Base-by-base conservation (phyloP, 805 yeast species). In the Saccharomycodes ludwigii region DNA sequence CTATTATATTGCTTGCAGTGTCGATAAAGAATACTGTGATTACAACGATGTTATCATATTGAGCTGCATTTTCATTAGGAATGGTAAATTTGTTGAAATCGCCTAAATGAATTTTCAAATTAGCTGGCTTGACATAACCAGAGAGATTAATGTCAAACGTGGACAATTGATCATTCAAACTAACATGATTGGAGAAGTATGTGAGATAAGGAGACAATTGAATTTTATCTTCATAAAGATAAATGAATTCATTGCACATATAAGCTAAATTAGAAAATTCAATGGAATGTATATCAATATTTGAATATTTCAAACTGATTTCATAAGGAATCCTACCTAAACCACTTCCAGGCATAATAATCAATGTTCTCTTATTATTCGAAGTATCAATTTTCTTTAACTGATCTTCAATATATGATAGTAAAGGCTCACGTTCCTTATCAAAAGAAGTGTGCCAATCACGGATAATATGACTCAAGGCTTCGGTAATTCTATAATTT, bases 291-390 rank as follows among this genome's bases (percentile, higher is more conserved):
- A 83, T 85, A 0, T 52, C 52, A 38, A 60, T 66, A 5, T 58
- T 37, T 29, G 63, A 57, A 26, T 62, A 64, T 8, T 35, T 37
- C 2, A 37, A 30, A 0, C 66, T 53, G 17, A 83, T 37, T 37
- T 75, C 82, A 47, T 74, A 75, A 2, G 94, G 76, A 0, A 84
- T 57, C 40, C 84, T 60, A 0, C 95, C 95, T 17, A 80, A 59
- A 0, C 97, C 97, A 2, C 91, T 71, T 0, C 97, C 97, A 0
- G 97, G 96, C 1, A 82, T 69, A 4, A 86, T 55, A 0, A 83
- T 64, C 9, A 70, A 54, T 0, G 81, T 69, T 5, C 58, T 54
- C 19, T 56, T 52, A 6, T 40, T 35, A n/a, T 28, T 38, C 5
- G 42, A 32, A 6, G 40, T 31, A 5, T 58, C 51, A 24, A 54